Evolutionary conservation across 2,329 filamentous ascomycete species (phyloP).

Genomic region (Sodiomyces alkalinus): DNA sequence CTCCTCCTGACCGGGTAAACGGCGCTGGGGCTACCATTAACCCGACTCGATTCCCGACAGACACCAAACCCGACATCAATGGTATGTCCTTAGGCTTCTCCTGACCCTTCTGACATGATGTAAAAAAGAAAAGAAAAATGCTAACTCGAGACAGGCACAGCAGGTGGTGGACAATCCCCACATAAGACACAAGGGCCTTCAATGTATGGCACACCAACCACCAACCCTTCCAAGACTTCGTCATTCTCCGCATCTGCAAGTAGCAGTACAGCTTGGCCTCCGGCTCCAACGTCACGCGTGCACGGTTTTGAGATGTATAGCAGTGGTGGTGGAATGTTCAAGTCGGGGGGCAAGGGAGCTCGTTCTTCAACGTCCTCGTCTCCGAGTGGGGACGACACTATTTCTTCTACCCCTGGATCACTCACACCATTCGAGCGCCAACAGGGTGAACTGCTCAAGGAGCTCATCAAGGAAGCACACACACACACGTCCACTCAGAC

Average conservation of each 20-base stretch:
- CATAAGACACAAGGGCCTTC: slow-evolving; percentile 20
- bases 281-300: not conserved
- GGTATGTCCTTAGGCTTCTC: no score
- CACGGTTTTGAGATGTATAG: no score
- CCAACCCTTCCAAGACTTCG: not conserved
- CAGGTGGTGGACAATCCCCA: not conserved
- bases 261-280: not conserved
- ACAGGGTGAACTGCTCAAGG: slow-evolving; percentile 21
- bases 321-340: no score
- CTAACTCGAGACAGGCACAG: not conserved
- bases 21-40: not conserved
- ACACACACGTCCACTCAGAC: slow-evolving; percentile 4
- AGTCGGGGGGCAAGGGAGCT: no score
- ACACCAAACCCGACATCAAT: not conserved
- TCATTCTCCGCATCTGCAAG: slow-evolving; percentile 5
- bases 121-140: no score
- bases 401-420: slow-evolving; percentile 4
- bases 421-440: slow-evolving; percentile 23
- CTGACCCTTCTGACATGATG: not conserved
- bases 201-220: slow-evolving; percentile 32
- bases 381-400: slow-evolving; percentile 8
- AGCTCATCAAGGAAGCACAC: slow-evolving; percentile 18
- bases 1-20: slow-evolving; percentile 3
- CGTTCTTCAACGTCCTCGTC: slow-evolving; percentile 4
- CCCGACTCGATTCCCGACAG: no score